Evolutionary conservation across 2,329 filamentous ascomycete species (phyloP).

Genomic region (Colletotrichum destructivum): DNA sequence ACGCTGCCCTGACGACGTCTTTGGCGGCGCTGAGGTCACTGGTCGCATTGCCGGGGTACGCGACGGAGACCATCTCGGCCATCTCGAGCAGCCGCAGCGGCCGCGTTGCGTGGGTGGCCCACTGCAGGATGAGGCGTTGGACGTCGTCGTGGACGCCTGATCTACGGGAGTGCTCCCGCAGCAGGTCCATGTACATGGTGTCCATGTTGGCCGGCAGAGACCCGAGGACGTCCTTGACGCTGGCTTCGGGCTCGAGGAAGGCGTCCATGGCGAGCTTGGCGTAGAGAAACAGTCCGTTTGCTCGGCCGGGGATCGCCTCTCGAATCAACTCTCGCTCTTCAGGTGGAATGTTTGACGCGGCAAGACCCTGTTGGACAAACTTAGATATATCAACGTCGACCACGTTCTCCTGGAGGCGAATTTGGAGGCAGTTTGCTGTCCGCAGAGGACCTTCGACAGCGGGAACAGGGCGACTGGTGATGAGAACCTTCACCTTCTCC

Average conservation of each 20-base stretch:
- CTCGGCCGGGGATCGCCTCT: slow-evolving; percentile 52
- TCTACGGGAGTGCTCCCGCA: slow-evolving; percentile 54
- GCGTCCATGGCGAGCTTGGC: slow-evolving; percentile 60
- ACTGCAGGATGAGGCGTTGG: slow-evolving; percentile 58
- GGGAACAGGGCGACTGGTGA: slow-evolving; percentile 59
- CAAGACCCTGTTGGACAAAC: slow-evolving; percentile 51
- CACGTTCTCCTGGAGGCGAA: slow-evolving; percentile 55
- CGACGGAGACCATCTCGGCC: slow-evolving; percentile 50
- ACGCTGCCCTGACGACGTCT: slow-evolving; percentile 54
- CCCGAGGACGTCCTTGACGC: slow-evolving; percentile 48
- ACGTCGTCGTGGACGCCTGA: slow-evolving; percentile 50
- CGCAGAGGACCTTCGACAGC: slow-evolving; percentile 51
- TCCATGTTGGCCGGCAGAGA: slow-evolving; percentile 55
- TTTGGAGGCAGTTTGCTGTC: slow-evolving; percentile 45
- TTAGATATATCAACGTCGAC: slow-evolving; percentile 58
- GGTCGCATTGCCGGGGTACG: slow-evolving; percentile 13
- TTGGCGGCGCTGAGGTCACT: slow-evolving; percentile 52
- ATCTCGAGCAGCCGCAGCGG: slow-evolving; percentile 61
- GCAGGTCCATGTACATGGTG: slow-evolving; percentile 58
- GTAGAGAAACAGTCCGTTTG: slow-evolving; percentile 62
- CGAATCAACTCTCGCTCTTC: slow-evolving; percentile 45
- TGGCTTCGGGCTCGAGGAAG: slow-evolving; percentile 48
- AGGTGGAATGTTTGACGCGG: slow-evolving; percentile 40
- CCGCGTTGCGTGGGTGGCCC: slow-evolving; percentile 57
- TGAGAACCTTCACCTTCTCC: slow-evolving; percentile 55